Base-by-base conservation (phyloP, 352 stramenopile genomes). In the Phytopythium litorale region DNA sequence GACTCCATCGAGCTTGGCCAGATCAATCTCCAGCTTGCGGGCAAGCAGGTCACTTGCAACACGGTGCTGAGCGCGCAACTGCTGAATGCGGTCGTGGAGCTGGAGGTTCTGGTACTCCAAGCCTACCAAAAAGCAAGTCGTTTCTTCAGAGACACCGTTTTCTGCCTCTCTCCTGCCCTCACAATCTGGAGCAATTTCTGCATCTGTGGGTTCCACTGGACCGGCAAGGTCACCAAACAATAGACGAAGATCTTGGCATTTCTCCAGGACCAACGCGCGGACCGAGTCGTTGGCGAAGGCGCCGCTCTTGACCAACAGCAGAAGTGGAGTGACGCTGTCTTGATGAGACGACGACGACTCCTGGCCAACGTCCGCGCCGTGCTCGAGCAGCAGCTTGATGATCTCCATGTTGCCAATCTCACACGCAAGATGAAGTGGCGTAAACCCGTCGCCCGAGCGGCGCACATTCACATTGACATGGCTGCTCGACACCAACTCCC, bases 361-460 rank as follows among this genome's bases (percentile, higher is more conserved):
- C 32, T 85, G 77, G 32, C 80, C 66, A 18, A 91, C 55, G 21
- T 73, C 83, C 1, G 79, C 80, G 4, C 72, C 78, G 12, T 85
- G 70, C 6, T 81, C 69, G 0, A 91, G 61, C 16, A 93, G 58
- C 1, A 87, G 19, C 37, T 68, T 70, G 30, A 82, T 64, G 7
- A 89, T 69, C 23, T 72, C 69, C 60, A 88, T 64, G 60, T 87
- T 74, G 15, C 71, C 64, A 58, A 86, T 73, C 58, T 87, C 64
- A 18, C 79, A 89, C 6, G 76, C 81, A n/a, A 91, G 48, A 66
- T 91, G 81, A 32, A 91, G 56, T 9, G 81, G 79, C 7, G 81
- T 84, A 56, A 86, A 91, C 2, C 81, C 77, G 61, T 89, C 79
- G 13, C 79, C 68, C 11, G 78, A 89, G 19, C 81, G 67, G 0